These are phyloP conservation scores for Colletotrichum chlorophyti DNA, from an alignment of 2,329 filamentous ascomycete genomes.

Conservation along the genomic window DNA sequence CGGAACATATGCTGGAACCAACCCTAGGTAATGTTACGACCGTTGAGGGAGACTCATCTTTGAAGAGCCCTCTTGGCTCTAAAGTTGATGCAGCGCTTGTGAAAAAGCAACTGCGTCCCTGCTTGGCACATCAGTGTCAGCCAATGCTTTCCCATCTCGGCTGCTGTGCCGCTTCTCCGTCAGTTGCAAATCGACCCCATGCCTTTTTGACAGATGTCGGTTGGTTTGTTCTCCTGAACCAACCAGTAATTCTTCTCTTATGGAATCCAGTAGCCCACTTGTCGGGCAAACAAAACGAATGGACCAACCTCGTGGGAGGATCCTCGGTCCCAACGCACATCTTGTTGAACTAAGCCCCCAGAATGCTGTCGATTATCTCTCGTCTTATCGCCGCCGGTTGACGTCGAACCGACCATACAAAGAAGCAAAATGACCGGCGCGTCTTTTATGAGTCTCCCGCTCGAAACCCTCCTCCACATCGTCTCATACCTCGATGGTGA, in stretches of 20 bases:
- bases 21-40: no score
- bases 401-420: no score
- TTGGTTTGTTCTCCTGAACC: neutral
- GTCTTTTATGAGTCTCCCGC: neutral
- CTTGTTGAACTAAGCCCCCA: neutral
- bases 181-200: neutral
- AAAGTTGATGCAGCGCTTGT: neutral
- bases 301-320: neutral
- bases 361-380: neutral
- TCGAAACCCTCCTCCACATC: constrained; percentile 8
- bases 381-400: no score
- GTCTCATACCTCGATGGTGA: neutral
- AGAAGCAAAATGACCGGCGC: neutral
- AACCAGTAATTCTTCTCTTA: neutral
- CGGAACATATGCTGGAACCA: no score
- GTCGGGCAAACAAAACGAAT: neutral
- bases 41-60: no score
- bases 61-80: neutral
- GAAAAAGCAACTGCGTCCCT: neutral
- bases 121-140: neutral
- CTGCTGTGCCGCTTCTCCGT: neutral
- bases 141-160: constrained; percentile 2
- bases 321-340: neutral
- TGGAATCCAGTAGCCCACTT: neutral
- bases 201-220: neutral